Conservation (phyloP, 176 grass and related monocot genomes). For the Oryza coarctata region DNA sequence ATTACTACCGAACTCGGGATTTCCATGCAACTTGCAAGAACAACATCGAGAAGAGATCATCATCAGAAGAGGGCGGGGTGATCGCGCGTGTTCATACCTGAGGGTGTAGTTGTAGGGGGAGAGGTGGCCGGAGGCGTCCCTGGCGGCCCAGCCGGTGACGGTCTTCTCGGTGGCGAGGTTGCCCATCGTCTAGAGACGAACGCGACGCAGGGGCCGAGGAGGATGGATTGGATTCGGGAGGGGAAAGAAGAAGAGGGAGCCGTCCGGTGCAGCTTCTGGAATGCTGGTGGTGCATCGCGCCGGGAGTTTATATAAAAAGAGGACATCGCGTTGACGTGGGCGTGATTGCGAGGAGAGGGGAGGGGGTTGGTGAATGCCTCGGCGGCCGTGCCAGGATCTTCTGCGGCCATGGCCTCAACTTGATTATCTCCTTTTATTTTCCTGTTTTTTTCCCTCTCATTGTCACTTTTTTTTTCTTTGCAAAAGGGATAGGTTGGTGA, state of each 20-base stretch:
- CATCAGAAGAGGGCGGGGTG: background rate
- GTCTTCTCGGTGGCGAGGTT: slow-evolving; percentile 62
- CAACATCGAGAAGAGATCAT: background rate
- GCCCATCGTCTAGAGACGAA: slow-evolving; percentile 41
- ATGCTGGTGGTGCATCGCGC: background rate
- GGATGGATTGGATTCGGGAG: background rate
- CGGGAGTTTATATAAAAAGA: background rate
- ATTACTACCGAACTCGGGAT: background rate
- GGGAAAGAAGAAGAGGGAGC: background rate
- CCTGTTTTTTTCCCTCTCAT: too few species aligned
- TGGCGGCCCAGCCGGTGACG: slow-evolving; percentile 79
- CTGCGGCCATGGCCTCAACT: background rate
- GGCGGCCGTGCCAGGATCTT: background rate
- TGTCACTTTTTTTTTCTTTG: too few species aligned
- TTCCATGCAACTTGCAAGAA: background rate
- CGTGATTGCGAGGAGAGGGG: background rate
- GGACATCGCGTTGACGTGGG: background rate
- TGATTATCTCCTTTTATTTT: too few species aligned
- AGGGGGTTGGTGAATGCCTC: background rate
- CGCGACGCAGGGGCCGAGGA: too few species aligned
- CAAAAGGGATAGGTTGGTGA: too few species aligned
- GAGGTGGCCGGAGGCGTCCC: slow-evolving; percentile 69
- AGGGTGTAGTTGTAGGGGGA: slow-evolving; percentile 88
- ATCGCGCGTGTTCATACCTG: slow-evolving; percentile 33
- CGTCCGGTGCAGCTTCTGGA: background rate